A percentile compares a stretch with the other conserved stretches of the same genome.
Evolutionary conservation across 495 filamentous ascomycete genomes (phyloP).

Genomic region (Choiromyces venosus): DNA sequence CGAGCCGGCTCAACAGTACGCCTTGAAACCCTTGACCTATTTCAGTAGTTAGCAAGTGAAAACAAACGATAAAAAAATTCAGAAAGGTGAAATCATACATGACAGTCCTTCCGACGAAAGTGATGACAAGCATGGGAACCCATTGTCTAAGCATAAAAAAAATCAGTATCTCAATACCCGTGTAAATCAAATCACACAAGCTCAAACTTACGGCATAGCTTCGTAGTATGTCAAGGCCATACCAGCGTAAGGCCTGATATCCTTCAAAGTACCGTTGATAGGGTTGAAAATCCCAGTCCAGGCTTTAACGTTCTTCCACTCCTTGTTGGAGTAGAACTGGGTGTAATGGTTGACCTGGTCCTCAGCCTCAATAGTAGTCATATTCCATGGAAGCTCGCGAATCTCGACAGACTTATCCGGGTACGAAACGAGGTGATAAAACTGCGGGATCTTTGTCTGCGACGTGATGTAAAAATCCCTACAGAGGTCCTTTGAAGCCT

Average conservation of each 20-base stretch:
- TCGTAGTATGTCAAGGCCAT: slow-evolving; percentile 27
- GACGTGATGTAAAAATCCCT: slow-evolving; percentile 32
- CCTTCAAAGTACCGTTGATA: slow-evolving; percentile 50
- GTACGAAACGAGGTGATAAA: slow-evolving; percentile 38
- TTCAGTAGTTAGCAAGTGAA: slow-evolving; percentile 31
- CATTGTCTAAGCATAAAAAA: slow-evolving; percentile 37
- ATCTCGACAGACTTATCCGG: slow-evolving; percentile 28
- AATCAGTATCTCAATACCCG: not conserved
- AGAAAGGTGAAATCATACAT: slow-evolving; percentile 61
- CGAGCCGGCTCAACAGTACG: slow-evolving; percentile 35
- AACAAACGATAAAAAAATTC: slow-evolving; percentile 22
- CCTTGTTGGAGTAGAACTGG: slow-evolving; percentile 54
- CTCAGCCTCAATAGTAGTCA: slow-evolving; percentile 17
- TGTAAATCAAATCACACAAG: not conserved
- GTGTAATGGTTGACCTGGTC: slow-evolving; percentile 18
- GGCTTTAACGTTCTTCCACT: slow-evolving; percentile 48
- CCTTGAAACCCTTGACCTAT: slow-evolving; percentile 38
- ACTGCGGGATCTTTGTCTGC: slow-evolving; percentile 28
- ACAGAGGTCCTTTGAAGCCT: slow-evolving; percentile 28
- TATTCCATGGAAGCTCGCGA: slow-evolving; percentile 21
- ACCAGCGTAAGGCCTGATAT: slow-evolving; percentile 26
- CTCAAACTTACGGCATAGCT: slow-evolving; percentile 9
- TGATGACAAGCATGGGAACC: slow-evolving; percentile 72
- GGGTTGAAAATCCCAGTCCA: slow-evolving; percentile 66
- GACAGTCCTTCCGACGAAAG: slow-evolving; percentile 70